A percentile compares a stretch with the other conserved stretches of the same genome.
Evolutionary conservation across 2,329 filamentous ascomycete genomes (phyloP).

Genomic region (Ophiostoma sp.): DNA sequence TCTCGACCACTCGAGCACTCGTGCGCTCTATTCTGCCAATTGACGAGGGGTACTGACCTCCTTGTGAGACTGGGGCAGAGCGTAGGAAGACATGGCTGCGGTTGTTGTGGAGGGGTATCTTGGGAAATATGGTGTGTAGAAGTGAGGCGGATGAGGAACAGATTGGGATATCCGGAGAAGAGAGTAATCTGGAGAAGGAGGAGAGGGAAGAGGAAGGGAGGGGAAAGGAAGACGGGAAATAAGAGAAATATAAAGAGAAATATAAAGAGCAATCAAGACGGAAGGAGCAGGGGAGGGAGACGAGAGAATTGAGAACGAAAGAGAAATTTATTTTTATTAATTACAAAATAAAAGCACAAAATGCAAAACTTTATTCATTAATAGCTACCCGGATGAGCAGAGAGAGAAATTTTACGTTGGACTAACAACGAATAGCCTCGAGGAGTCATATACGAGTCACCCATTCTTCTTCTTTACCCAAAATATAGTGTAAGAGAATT

Average conservation of each 20-base stretch:
- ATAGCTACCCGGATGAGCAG: neutral
- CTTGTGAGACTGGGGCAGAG: constrained; percentile 27
- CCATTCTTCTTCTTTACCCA: neutral
- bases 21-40: constrained; percentile 16
- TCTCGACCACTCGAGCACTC: neutral
- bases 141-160: neutral
- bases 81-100: constrained; percentile 31
- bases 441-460: constrained; percentile 6
- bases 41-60: constrained; percentile 24
- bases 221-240: neutral
- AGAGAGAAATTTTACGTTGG: constrained; percentile 21
- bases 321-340: neutral
- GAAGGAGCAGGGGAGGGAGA: constrained; percentile 29
- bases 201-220: neutral
- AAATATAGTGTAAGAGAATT: constrained; percentile 11
- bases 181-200: constrained; percentile 10
- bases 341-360: neutral
- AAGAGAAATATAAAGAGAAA: neutral
- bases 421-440: constrained; percentile 17
- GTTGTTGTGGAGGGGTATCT: constrained; percentile 16
- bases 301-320: constrained; percentile 18
- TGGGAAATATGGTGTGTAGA: neutral
- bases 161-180: constrained; percentile 14
- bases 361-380: neutral
- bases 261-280: constrained; percentile 5